Conservation (phyloP, 768 basidiomycete genomes). For the Collybia sordida region DNA sequence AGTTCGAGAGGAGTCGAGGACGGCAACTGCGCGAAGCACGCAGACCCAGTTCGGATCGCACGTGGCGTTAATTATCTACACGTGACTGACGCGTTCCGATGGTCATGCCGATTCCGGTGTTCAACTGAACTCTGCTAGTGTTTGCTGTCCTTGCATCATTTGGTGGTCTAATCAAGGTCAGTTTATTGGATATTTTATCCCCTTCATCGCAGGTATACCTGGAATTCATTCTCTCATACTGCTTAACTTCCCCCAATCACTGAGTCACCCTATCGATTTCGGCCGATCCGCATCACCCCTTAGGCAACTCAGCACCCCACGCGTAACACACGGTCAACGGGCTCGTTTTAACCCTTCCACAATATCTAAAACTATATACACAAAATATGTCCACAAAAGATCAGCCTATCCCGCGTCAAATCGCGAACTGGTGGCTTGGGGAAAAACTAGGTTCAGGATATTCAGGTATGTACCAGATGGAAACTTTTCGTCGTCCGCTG, state of each 20-base stretch:
- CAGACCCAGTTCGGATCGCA: too few species aligned
- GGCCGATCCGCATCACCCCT: neutral
- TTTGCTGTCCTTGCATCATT: too few species aligned
- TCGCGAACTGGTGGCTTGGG: conserved; percentile 64
- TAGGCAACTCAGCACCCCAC: neutral
- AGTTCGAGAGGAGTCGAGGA: too few species aligned
- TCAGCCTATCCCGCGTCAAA: conserved; percentile 28
- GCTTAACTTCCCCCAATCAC: neutral
- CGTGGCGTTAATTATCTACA: conserved; percentile 15
- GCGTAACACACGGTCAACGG: conserved; percentile 1
- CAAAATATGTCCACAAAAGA: conserved; percentile 2
- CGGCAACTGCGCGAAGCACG: too few species aligned
- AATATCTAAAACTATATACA: neutral
- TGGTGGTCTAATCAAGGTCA: neutral
- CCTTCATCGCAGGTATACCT: neutral
- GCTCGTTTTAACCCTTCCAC: neutral
- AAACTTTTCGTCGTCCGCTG: neutral
- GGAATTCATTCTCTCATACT: neutral
- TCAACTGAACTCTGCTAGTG: neutral
- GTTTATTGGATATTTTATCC: neutral
- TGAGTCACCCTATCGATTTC: neutral
- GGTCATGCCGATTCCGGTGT: conserved; percentile 5
- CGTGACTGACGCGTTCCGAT: conserved; percentile 33
- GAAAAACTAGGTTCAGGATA: conserved; percentile 69
- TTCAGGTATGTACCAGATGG: conserved; percentile 47